Base-by-base conservation (phyloP, 805 yeast genomes). In the Jamesozyma jinghongensis region DNA sequence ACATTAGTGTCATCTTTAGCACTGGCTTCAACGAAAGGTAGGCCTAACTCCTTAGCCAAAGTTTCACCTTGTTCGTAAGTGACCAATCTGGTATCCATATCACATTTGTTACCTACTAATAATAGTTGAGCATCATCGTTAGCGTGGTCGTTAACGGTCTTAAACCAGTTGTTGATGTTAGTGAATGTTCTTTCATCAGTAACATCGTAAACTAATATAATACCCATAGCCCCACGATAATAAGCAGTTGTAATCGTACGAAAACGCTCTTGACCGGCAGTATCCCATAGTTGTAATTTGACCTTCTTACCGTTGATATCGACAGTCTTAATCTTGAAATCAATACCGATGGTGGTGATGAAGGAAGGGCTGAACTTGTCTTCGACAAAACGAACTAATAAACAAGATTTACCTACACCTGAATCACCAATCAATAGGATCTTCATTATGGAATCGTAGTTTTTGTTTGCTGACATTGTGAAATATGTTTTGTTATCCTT, bases 341-440 rank as follows among this genome's bases (percentile, higher is more conserved):
- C 98, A 56, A 92, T 92, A 41, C 98, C 98, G 56, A 92, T 92
- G 36, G 98, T 92, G 44, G 97, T 87, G 67, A 92, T 92, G 66
- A 90, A 92, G 17, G 92, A 79, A 4, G 97, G 97, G 55, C 90
- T 88, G 70, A 92, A 92, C 65, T 87, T 88, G 66, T 90, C 97
- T 54, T 87, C 96, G 45, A 90, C 95, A 66, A 90, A 90, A 59
- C 97, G 78, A 49, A 90, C 76, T 54, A 88, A 70, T 45, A 88
- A 72, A 71, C 97, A 90, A 32, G 97, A 82, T 59, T 84, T 84
- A 29, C 94, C 94, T 35, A 84, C 92, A 45, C 85, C 85, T 26
- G 95, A 84, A 68, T 88, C 96, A 43, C 97, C 97, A 50, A 90
- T 94, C 51, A 90, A 75, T 52, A 90, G 73, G 54, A 90, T 77